These are phyloP conservation scores for Aquanectria penicillioides DNA, from an alignment of 2,329 filamentous ascomycete genomes.

Conservation along the genomic window DNA sequence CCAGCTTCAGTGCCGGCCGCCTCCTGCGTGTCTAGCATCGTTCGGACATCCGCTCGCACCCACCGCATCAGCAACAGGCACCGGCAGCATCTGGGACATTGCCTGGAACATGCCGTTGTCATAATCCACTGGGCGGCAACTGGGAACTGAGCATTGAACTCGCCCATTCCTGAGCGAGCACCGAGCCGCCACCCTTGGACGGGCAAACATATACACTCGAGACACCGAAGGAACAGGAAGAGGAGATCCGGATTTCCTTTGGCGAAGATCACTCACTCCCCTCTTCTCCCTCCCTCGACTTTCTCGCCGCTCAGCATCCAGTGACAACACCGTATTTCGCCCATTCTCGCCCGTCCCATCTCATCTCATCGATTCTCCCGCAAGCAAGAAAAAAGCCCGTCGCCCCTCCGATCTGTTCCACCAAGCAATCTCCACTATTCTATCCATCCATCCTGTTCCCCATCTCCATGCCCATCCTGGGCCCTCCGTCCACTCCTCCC, in stretches of 20 bases:
- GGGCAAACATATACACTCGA: too few species aligned
- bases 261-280: background rate
- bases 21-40: constrained; percentile 12
- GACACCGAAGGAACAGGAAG: background rate
- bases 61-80: constrained; percentile 11
- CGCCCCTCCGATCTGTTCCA: constrained; percentile 10
- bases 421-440: background rate
- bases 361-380: background rate
- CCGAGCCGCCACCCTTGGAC: background rate
- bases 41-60: constrained; percentile 2
- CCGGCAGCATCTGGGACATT: constrained; percentile 3
- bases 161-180: constrained; percentile 7
- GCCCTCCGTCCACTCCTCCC: background rate
- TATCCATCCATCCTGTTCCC: too few species aligned
- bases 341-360: too few species aligned
- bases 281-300: background rate
- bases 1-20: constrained; percentile 14
- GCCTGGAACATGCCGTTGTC: constrained; percentile 13
- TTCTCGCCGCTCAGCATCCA: background rate
- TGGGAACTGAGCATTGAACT: background rate
- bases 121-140: background rate
- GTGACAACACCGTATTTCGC: too few species aligned
- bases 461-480: background rate
- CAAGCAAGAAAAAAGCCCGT: constrained; percentile 1
- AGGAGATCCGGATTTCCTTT: background rate